Conservation (phyloP, 1,284 basidiomycete species). For the Omphalotus olearius region DNA sequence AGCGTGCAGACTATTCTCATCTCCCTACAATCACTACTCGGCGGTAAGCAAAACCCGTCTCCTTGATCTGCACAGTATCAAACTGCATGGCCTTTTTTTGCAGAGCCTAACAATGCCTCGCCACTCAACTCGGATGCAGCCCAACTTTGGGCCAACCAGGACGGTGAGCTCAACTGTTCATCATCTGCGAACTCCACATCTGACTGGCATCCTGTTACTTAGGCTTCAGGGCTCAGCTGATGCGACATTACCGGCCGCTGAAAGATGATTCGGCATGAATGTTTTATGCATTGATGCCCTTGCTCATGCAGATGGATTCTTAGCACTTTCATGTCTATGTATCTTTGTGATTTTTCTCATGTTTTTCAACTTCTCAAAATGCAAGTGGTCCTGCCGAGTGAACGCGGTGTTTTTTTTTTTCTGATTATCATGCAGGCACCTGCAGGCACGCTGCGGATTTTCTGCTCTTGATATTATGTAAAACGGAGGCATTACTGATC, state of each 20-base stretch:
- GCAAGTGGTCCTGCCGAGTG: too few relatives aligned
- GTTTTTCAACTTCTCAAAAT: too few relatives aligned
- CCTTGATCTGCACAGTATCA: constrained; percentile 7
- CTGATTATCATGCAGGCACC: too few relatives aligned
- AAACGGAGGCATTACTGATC: background rate
- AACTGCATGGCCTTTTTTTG: background rate
- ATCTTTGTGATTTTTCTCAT: background rate
- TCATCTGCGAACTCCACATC: background rate
- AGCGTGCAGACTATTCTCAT: constrained; percentile 84
- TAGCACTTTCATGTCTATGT: background rate
- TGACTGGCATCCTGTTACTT: constrained; percentile 1
- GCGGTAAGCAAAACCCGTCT: constrained; percentile 46
- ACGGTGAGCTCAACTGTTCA: constrained; percentile 38
- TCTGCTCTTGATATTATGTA: too few relatives aligned
- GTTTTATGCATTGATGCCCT: constrained; percentile 16
- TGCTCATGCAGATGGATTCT: background rate
- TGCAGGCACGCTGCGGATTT: too few relatives aligned
- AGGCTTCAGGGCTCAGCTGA: constrained; percentile 71
- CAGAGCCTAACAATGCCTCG: constrained; percentile 87
- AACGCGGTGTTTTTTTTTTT: too few relatives aligned
- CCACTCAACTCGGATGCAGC: constrained; percentile 83
- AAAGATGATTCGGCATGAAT: constrained; percentile 40
- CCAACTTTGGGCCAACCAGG: constrained; percentile 65
- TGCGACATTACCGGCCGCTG: constrained; percentile 69
- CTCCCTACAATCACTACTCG: constrained; percentile 81